Base-by-base conservation (phyloP, 1,139 yeast genomes). In the Saccharomycopsis hybrid region DNA sequence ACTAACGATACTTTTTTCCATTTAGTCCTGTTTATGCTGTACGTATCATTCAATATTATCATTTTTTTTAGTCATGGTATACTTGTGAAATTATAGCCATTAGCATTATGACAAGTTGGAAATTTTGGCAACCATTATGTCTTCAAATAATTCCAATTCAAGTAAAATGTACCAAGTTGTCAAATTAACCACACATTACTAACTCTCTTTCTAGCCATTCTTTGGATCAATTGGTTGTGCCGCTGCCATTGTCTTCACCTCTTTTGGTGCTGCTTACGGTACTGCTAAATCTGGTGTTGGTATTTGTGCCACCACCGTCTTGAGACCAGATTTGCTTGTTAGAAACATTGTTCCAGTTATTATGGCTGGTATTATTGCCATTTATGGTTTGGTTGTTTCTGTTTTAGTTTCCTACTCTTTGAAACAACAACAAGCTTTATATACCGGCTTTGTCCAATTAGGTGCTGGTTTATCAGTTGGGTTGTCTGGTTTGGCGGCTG, bases 231-330 rank as follows among this genome's bases (percentile, higher is more conserved):
- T 92, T 68, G 98, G 98, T 66, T 94, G 98, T 77, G 96, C 98
- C 56, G 90, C 97, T 52, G 97, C 99, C 70, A 92, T 94, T 67
- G 87, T 92, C 65, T 89, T 92, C 80, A 92, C 98, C 69, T 88
- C 96, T 71, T 85, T 90, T 64, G 99, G 99, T 76, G 97, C 99
- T 61, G 92, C 97, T 51, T 89, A 90, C 69, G 99, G 98, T 76
- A 94, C 98, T 59, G 99, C 99, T 65, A 94, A 94, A 74, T 85
- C 96, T 41, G 99, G 99, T 73, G 95, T 92, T 58, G 98, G 99
- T 82, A 90, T 94, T 66, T 89, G 97, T 75, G 98, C 96, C 67
- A 89, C 97, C 60, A 87, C 96, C 72, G 96, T 90, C 56, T 77
- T 92, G 68, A 86, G 97, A 79, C 98, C 98, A 58, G 97, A 92